A percentile compares a stretch with the other conserved stretches of the same genome.
Evolutionary conservation across 139 green algal species (phyloP).

Genomic region (Pycnococcus provasolii): DNA sequence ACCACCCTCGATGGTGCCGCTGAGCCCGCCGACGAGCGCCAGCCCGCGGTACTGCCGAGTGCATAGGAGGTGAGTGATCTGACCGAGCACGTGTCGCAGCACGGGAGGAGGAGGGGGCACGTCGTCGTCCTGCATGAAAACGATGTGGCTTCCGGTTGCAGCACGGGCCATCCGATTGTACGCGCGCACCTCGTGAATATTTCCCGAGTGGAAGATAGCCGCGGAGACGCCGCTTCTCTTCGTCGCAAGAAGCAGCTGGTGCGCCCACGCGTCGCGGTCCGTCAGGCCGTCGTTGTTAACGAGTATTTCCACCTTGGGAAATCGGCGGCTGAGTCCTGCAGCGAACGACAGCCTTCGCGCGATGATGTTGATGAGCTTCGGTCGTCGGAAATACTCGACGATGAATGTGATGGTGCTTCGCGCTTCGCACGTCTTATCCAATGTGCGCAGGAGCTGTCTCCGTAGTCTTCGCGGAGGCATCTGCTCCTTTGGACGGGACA

Average conservation of each 20-base stretch:
- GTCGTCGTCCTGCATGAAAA: constrained; percentile 1
- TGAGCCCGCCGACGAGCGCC: neutral
- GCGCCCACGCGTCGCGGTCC: too few relatives aligned
- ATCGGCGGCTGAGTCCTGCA: too few relatives aligned
- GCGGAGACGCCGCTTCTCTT: too few relatives aligned
- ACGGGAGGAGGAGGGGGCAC: neutral
- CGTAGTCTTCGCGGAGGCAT: too few relatives aligned
- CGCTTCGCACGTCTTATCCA: too few relatives aligned
- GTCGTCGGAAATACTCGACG: too few relatives aligned
- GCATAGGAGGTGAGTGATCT: neutral
- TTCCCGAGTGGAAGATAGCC: neutral
- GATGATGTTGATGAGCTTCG: too few relatives aligned
- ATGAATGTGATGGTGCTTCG: too few relatives aligned
- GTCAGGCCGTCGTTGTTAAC: neutral
- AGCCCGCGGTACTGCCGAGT: neutral
- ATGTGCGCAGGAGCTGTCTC: too few relatives aligned
- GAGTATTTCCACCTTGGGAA: neutral
- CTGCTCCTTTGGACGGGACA: too few relatives aligned
- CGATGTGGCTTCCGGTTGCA: neutral
- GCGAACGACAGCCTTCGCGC: too few relatives aligned
- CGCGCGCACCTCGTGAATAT: neutral
- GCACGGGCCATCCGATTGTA: neutral
- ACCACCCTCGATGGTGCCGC: neutral
- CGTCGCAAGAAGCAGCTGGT: too few relatives aligned
- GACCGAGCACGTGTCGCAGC: neutral